Conservation (phyloP, 768 basidiomycete species). For the Tulasnella sp. region DNA sequence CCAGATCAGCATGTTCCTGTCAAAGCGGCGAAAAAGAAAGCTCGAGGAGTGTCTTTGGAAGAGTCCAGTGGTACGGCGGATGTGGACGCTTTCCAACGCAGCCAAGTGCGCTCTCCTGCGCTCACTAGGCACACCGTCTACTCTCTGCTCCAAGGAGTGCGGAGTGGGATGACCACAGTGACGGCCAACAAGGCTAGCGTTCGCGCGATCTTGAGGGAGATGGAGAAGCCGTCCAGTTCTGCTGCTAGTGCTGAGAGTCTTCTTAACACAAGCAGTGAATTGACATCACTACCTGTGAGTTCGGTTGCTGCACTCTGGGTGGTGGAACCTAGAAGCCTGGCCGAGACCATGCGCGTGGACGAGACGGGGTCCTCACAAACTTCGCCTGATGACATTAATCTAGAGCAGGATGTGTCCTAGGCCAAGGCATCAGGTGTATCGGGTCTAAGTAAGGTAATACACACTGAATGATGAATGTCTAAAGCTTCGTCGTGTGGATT, state of each 20-base stretch:
- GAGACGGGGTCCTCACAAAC: background rate
- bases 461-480: no score
- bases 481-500: no score
- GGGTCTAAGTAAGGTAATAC: no score
- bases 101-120: background rate
- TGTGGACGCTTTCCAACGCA: background rate
- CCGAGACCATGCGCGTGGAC: constrained; percentile 32
- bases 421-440: no score
- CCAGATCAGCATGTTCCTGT: background rate
- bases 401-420: background rate
- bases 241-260: constrained; percentile 15
- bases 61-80: background rate
- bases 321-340: constrained; percentile 66
- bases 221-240: constrained; percentile 30
- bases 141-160: constrained; percentile 57
- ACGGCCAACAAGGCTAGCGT: constrained; percentile 77
- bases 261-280: constrained; percentile 18
- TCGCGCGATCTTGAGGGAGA: constrained; percentile 56
- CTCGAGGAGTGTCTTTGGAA: background rate
- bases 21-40: background rate
- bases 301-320: constrained; percentile 49
- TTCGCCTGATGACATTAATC: background rate
- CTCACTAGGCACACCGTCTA: constrained; percentile 62
- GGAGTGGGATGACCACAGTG: constrained; percentile 68
- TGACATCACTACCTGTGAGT: no score